Percentiles rank a stretch among this genome's conserved stretches.
These are phyloP conservation scores for Fusarium floridanum DNA, from an alignment of 2,329 filamentous ascomycete species.

Conservation along the genomic window DNA sequence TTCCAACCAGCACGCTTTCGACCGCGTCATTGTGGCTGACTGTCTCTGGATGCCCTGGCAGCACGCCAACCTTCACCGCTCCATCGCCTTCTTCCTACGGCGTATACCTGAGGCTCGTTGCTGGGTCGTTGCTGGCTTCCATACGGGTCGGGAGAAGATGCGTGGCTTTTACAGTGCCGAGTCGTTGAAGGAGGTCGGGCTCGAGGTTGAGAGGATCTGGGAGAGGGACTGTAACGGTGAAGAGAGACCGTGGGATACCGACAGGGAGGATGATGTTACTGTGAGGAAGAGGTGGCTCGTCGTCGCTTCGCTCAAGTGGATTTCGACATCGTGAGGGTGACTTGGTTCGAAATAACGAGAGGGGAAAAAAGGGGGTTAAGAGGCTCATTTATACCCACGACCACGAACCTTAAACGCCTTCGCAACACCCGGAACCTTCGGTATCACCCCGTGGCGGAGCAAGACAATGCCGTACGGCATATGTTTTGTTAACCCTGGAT, in stretches of 20 bases:
- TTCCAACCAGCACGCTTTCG: slow-evolving; percentile 59
- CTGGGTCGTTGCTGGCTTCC: slow-evolving; percentile 78
- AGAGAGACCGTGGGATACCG: slow-evolving; percentile 71
- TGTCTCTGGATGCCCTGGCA: slow-evolving; percentile 82
- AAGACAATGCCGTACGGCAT: slow-evolving; percentile 7
- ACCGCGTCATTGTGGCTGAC: slow-evolving; percentile 76
- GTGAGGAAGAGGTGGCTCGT: slow-evolving; percentile 79
- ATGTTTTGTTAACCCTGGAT: not conserved
- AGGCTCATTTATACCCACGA: slow-evolving; percentile 18
- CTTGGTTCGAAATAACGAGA: not conserved
- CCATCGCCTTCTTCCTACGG: slow-evolving; percentile 73
- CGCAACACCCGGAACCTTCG: not conserved
- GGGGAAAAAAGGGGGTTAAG: not conserved
- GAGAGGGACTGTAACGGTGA: slow-evolving; percentile 76
- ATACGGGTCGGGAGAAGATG: slow-evolving; percentile 76
- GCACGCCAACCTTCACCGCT: slow-evolving; percentile 74
- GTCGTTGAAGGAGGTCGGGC: slow-evolving; percentile 60
- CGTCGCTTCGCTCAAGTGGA: slow-evolving; percentile 65
- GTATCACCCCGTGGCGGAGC: slow-evolving; percentile 28
- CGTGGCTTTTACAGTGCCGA: slow-evolving; percentile 71
- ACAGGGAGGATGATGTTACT: slow-evolving; percentile 73
- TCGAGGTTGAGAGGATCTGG: slow-evolving; percentile 75
- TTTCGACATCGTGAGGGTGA: slow-evolving; percentile 29
- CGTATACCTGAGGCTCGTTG: slow-evolving; percentile 60
- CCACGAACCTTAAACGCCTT: not conserved